Evolutionary conservation across 495 filamentous ascomycete genomes (phyloP).

Genomic region (Echria macrotheca): DNA sequence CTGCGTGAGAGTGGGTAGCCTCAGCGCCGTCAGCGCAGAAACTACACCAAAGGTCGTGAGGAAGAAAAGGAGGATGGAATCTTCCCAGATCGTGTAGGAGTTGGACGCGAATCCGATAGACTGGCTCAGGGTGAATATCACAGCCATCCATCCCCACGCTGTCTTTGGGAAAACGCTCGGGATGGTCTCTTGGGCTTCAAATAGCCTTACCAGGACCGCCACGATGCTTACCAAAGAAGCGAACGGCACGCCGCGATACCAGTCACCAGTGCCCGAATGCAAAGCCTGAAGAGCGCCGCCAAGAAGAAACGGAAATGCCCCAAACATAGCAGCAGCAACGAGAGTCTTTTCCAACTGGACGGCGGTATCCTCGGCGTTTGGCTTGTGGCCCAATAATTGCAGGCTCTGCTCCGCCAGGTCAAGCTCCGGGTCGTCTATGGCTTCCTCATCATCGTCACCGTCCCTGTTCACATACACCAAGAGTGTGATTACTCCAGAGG

Average conservation of each 20-base stretch:
- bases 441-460: conserved; percentile 39
- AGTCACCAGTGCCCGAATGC: conserved; percentile 30
- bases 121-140: conserved; percentile 74
- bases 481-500: conserved; percentile 58
- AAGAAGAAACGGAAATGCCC: conserved; percentile 22
- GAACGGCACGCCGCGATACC: conserved; percentile 34
- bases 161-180: conserved; percentile 65
- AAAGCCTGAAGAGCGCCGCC: conserved; percentile 26
- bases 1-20: conserved; percentile 56
- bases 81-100: conserved; percentile 99
- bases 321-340: conserved; percentile 28
- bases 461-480: conserved; percentile 61
- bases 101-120: conserved; percentile 92
- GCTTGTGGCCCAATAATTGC: conserved; percentile 30
- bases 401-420: conserved; percentile 40
- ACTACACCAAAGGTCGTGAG: conserved; percentile 78
- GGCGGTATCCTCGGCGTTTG: conserved; percentile 23
- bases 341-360: conserved; percentile 33
- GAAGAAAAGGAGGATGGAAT: conserved; percentile 89
- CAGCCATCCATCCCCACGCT: conserved; percentile 79
- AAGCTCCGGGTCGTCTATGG: conserved; percentile 38
- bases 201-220: conserved; percentile 53
- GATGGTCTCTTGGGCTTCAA: conserved; percentile 44
- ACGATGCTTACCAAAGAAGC: conserved; percentile 59
- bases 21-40: conserved; percentile 66